Conservation (phyloP, 75 land plant genomes). For the Cryptomeria japonica region DNA sequence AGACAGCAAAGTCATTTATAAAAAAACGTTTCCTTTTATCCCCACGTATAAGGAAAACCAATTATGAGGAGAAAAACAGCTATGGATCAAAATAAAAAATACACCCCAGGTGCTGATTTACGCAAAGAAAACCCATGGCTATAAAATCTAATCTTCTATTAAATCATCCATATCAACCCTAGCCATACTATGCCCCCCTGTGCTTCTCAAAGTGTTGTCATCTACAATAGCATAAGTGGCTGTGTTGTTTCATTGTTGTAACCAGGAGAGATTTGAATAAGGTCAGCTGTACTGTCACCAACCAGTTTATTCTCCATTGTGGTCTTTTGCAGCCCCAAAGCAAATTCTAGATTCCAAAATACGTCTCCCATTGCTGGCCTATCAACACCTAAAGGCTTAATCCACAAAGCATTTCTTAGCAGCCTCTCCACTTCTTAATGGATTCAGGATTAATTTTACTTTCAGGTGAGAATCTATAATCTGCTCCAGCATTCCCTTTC, state of each 20-base stretch:
- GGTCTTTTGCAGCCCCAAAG: conserved; percentile 39
- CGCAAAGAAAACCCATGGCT: background rate
- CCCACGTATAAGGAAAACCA: too few species aligned
- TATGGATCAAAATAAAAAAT: background rate
- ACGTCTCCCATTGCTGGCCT: conserved; percentile 52
- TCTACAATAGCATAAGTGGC: background rate
- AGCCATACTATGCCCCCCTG: conserved; percentile 26
- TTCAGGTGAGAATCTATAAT: conserved; percentile 37
- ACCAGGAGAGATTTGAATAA: background rate
- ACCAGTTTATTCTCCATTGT: conserved; percentile 23
- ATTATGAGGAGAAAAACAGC: too few species aligned
- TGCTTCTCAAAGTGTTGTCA: conserved; percentile 13
- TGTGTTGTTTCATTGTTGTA: background rate
- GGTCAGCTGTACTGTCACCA: conserved; percentile 6
- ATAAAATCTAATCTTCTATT: conserved; percentile 3
- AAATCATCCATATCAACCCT: conserved; percentile 48
- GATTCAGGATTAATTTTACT: conserved; percentile 22
- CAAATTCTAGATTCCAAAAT: conserved; percentile 48
- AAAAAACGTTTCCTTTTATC: too few species aligned
- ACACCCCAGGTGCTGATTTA: background rate
- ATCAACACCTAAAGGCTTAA: conserved; percentile 13
- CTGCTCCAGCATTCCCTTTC: conserved; percentile 33
- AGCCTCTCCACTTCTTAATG: conserved; percentile 33
- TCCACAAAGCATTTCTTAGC: conserved; percentile 45
- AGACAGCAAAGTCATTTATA: too few species aligned